These are phyloP conservation scores for Hypoxylon rickii DNA, from an alignment of 495 filamentous ascomycete genomes.

Conservation along the genomic window DNA sequence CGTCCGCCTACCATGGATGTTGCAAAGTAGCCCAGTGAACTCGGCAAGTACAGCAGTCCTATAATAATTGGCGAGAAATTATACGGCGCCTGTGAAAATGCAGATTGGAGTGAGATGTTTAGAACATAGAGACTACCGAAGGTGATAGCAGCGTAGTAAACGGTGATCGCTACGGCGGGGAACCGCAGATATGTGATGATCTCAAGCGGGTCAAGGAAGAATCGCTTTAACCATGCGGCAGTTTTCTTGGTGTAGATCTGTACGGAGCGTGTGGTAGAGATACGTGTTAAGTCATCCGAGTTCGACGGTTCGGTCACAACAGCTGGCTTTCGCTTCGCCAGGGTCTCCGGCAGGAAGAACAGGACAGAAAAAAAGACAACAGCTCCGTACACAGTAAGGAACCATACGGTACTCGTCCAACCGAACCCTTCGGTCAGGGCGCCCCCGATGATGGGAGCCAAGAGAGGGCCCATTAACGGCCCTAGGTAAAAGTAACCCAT, in stretches of 20 bases:
- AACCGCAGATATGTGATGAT: slow-evolving; percentile 81
- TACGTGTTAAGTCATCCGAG: slow-evolving; percentile 49
- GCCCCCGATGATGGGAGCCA: slow-evolving; percentile 88
- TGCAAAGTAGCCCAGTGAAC: slow-evolving; percentile 76
- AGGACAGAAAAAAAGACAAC: slow-evolving; percentile 64
- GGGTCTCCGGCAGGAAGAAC: slow-evolving; percentile 73
- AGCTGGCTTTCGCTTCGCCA: slow-evolving; percentile 41
- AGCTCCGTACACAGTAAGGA: slow-evolving; percentile 77
- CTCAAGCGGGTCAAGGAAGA: slow-evolving; percentile 78
- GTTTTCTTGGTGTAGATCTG: slow-evolving; percentile 57
- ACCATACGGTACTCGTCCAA: slow-evolving; percentile 90
- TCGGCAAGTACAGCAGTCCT: slow-evolving; percentile 81
- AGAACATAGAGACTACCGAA: slow-evolving; percentile 85
- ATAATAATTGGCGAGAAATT: slow-evolving; percentile 73
- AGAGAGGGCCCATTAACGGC: slow-evolving; percentile 80
- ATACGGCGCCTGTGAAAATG: slow-evolving; percentile 77
- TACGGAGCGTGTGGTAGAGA: slow-evolving; percentile 67
- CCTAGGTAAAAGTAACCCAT: slow-evolving; percentile 95
- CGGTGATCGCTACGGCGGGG: slow-evolving; percentile 76
- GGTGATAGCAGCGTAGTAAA: slow-evolving; percentile 80
- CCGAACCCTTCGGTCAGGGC: slow-evolving; percentile 69
- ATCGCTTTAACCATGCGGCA: slow-evolving; percentile 61
- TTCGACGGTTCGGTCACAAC: neutral
- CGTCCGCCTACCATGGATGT: slow-evolving; percentile 75
- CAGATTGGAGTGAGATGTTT: slow-evolving; percentile 81